Percentiles rank a stretch among this genome's conserved stretches.
Evolutionary conservation across 75 land plant genomes (phyloP).

Genomic region (Cupressus sempervirens): DNA sequence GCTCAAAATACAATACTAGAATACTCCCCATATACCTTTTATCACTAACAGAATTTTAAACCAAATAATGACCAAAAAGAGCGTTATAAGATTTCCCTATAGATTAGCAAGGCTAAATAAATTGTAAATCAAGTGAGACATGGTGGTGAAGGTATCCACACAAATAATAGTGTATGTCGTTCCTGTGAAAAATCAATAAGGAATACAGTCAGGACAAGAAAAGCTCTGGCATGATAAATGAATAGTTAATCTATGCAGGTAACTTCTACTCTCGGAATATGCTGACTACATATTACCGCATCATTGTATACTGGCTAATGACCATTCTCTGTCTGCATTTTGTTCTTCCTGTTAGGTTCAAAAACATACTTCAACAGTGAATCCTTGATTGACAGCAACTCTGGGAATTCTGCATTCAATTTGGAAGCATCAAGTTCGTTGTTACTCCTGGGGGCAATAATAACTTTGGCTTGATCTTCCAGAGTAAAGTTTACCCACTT

Average conservation of each 20-base stretch:
- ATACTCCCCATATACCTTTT: neutral
- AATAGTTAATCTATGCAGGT: neutral
- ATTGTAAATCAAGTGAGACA: neutral
- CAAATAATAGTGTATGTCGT: neutral
- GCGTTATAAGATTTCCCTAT: neutral
- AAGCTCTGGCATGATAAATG: neutral
- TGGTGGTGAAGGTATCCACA: neutral
- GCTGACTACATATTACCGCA: neutral
- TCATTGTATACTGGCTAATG: neutral
- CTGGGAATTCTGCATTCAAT: slow-evolving; percentile 53
- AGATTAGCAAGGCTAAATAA: neutral
- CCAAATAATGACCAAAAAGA: neutral
- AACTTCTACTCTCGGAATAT: neutral
- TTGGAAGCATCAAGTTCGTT: slow-evolving; percentile 62
- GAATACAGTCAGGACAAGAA: neutral
- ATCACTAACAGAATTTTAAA: neutral
- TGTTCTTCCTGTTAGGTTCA: slow-evolving; percentile 51
- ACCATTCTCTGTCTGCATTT: neutral
- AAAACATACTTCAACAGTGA: slow-evolving; percentile 64
- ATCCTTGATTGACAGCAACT: slow-evolving; percentile 57
- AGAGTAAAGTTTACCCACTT: slow-evolving; percentile 70
- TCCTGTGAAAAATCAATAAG: neutral
- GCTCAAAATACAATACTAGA: neutral
- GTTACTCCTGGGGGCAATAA: slow-evolving; percentile 67
- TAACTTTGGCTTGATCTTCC: slow-evolving; percentile 78